Base-by-base conservation (phyloP, 169 alveolate genomes). In the Plasmodium blacklocki region DNA sequence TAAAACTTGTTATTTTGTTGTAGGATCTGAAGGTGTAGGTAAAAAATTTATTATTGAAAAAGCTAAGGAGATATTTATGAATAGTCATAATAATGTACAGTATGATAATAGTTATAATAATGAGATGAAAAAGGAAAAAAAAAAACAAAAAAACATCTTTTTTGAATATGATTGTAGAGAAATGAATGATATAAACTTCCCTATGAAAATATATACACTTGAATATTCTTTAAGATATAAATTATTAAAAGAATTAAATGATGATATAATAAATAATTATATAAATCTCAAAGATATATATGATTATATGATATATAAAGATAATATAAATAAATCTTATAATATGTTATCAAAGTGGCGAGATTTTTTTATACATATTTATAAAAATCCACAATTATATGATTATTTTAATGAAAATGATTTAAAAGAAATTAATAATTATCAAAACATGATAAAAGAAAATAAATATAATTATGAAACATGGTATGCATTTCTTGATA, bases 21-120 rank as follows among this genome's bases (percentile, higher is more conserved):
- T 76, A 32, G 88, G 88, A 29, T 54, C 76, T 1, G 62, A 76
- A 76, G 88, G 88, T 2, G 74, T 76, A 11, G 88, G 88, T 43
- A 76, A 76, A 49, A 76, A 29, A 67, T 76, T 76, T 21, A 63
- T 76, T 12, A 76, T 76, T 18, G 68, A 76, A 8, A 76, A 76
- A 19, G 49, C 88, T 54, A 76, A 63, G 9, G 75, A 76, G 7
- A 49, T 45, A 29, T 76, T 63, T 76, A 23, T 76, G 49, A 62
- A 18, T 11, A 45, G 8, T 50, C n/a, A 9, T 47, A 26, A 32
- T 14, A 43, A 60, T 23, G 58, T 47, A 43, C 43, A n/a, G 1
- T 52, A 50, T 60, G 29, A 5, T 18, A 45, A 18, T 11, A 21
- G n/a, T 49, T n/a, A 26, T 47, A 49, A 32, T 14, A 39, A 39